Evolutionary conservation across 495 filamentous ascomycete genomes (phyloP), one percentile per base, ranked within the genome.

Genomic region (Aspergillus sclerotiicarbonarius): DNA sequence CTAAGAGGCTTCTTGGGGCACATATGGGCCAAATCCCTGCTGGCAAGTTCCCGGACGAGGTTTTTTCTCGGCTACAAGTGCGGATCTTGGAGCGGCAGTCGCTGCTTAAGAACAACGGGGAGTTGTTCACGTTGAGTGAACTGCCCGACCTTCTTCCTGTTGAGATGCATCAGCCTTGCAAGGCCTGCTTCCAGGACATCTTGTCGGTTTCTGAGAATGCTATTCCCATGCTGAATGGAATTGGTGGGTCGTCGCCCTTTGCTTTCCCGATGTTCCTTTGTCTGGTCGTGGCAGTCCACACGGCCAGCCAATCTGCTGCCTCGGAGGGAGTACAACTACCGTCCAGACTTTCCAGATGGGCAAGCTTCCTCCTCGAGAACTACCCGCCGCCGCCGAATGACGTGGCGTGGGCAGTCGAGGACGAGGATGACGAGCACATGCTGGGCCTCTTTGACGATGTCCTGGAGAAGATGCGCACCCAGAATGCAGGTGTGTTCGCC

Each of bases 11-110:
- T 10, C 57, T 78, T 20, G 51, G 61, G 30, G 64, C 65, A 7
- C 67, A 77, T 31, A 64, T 76, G 62, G 59, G 62, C 6, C 64
- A 66, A 1, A 56, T 79, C 4, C 71, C 76, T 0, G 30, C 58
- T 1, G 67, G 65, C 0, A 67, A 69, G 18, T 71, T 79, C 43
- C 52, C 71, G 6, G 60, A 66, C 0, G 67, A 68, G n/a, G 60
- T 70, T 5, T 15, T 65, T 8, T 73, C 68, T 9, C 63, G 64
- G 12, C 63, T 74, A 31, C 70, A 66, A 29, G 62, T 74, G 19
- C 68, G 67, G 30, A 73, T 78, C 48, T 60, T 78, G 13, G 72
- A 73, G 54, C 63, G 72, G 12, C 58, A 63, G 19, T 77, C 74
- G n/a, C 53, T 79, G 3, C 59, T 76, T 32, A 43, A 62, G 4